Conservation (phyloP, 805 yeast species). For the Starmerella geochares region DNA sequence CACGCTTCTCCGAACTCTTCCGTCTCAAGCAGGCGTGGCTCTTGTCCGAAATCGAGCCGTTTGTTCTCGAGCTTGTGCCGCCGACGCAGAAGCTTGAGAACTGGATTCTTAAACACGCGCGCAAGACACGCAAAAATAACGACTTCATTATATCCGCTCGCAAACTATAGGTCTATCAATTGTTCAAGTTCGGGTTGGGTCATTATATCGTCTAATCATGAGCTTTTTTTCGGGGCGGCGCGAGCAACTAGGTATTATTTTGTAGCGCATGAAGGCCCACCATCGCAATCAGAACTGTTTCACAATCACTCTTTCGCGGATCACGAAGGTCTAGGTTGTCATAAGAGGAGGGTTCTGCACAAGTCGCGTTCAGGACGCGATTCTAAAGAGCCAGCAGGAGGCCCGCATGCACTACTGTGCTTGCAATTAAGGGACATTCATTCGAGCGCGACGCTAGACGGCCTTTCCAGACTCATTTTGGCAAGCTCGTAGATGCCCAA, state of each 20-base stretch:
- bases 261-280: no score
- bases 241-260: no score
- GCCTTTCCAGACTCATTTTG: background rate
- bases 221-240: no score
- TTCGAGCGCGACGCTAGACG: background rate
- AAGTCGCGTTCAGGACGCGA: no score
- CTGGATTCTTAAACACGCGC: slow-evolving; percentile 42
- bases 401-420: no score
- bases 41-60: slow-evolving; percentile 53
- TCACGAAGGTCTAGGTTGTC: no score
- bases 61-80: slow-evolving; percentile 47
- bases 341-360: no score
- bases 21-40: slow-evolving; percentile 50
- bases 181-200: no score
- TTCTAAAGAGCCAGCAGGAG: no score
- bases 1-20: slow-evolving; percentile 46
- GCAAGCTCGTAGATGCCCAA: slow-evolving; percentile 74
- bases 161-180: background rate
- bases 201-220: background rate
- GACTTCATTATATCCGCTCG: slow-evolving; percentile 32
- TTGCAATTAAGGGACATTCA: no score
- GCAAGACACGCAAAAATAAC: slow-evolving; percentile 40
- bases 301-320: no score
- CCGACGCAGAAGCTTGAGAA: slow-evolving; percentile 43
- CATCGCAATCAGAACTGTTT: no score